phyloP scores from a whole-genome alignment of 2,329 filamentous ascomycete species.

The Sporothrix mexicana region DNA sequence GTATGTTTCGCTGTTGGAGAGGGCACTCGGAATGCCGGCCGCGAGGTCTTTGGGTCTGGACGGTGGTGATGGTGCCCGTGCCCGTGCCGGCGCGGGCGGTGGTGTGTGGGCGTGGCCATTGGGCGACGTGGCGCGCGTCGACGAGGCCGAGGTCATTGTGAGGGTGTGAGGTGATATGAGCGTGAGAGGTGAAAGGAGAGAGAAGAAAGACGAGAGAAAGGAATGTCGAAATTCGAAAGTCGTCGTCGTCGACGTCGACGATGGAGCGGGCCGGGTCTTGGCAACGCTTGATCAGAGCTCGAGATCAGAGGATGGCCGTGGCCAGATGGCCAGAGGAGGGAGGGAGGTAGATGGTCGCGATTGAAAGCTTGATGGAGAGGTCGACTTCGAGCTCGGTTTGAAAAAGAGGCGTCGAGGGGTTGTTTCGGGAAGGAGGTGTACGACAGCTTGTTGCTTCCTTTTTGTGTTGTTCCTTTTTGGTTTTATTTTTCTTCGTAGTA shows the following conservation, averaged over 20 bases:
- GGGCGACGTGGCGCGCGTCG: slow-evolving; percentile 20
- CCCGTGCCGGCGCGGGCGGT: background rate
- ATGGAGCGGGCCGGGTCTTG: slow-evolving; percentile 9
- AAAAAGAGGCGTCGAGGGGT: background rate
- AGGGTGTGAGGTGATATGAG: background rate
- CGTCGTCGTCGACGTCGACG: background rate
- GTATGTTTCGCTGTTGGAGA: slow-evolving; percentile 60
- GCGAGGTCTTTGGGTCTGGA: slow-evolving; percentile 27
- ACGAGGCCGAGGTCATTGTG: slow-evolving; percentile 11
- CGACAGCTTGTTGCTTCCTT: slow-evolving; percentile 18
- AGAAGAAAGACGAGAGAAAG: background rate
- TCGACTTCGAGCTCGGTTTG: background rate
- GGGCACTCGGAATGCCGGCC: slow-evolving; percentile 41
- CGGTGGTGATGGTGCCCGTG: background rate
- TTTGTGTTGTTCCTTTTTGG: background rate
- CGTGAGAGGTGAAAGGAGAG: background rate
- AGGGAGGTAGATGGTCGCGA: background rate
- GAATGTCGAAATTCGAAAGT: background rate
- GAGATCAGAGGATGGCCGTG: slow-evolving; percentile 14
- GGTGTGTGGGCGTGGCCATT: slow-evolving; percentile 22
- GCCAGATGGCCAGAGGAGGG: slow-evolving; percentile 1
- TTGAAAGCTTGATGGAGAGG: background rate
- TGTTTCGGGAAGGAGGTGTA: slow-evolving; percentile 16
- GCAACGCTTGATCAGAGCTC: background rate
- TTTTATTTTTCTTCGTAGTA: too few relatives aligned